These are phyloP conservation scores for Entrophospora sp. DNA, from an alignment of 192 early-diverging fungal genomes.

Conservation along the genomic window DNA sequence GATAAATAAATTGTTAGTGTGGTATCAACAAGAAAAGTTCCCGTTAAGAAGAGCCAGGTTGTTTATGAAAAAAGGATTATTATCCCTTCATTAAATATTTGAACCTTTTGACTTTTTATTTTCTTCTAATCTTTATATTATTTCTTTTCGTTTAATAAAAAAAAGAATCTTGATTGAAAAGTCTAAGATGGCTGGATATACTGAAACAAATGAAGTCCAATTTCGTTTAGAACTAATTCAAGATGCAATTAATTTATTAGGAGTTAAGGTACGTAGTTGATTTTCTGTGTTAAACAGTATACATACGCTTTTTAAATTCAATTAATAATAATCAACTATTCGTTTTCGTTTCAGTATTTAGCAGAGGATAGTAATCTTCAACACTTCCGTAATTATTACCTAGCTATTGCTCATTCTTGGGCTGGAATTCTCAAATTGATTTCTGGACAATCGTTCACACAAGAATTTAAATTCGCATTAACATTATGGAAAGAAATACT, in stretches of 20 bases:
- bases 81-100: not conserved
- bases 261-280: conserved; percentile 23
- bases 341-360: conserved; percentile 13
- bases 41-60: conserved; percentile 30
- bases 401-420: conserved; percentile 53
- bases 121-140: not conserved
- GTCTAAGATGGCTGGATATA: conserved; percentile 14
- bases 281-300: no score
- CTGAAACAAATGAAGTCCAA: not conserved
- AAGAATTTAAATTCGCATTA: conserved; percentile 45
- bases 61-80: no score
- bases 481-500: conserved; percentile 53
- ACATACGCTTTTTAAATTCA: not conserved
- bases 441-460: conserved; percentile 15
- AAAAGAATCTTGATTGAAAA: conserved; percentile 24
- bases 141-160: not conserved
- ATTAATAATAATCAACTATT: not conserved
- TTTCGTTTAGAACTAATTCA: conserved; percentile 14
- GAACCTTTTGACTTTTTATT: not conserved
- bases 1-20: not conserved
- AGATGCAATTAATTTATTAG: conserved; percentile 31
- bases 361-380: conserved; percentile 30
- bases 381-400: conserved; percentile 40
- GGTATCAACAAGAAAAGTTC: conserved; percentile 12
- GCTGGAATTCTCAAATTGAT: conserved; percentile 42